phyloP scores from a whole-genome alignment of 768 basidiomycete species.

The Crucibulum laeve region DNA sequence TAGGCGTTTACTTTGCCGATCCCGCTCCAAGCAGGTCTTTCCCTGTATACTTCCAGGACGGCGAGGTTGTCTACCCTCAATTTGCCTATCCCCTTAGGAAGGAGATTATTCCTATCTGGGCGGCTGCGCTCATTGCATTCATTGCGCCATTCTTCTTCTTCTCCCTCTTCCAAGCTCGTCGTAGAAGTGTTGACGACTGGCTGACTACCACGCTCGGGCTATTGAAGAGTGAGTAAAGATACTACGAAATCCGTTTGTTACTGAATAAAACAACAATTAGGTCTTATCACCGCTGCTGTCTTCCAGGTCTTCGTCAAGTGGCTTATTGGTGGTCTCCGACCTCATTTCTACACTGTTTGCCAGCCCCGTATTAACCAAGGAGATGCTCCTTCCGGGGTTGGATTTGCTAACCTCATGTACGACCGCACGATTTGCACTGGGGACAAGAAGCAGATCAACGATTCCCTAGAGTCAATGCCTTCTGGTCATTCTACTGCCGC shows the following conservation, averaged over 20 bases:
- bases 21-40: slow-evolving; percentile 42
- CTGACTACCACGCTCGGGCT: slow-evolving; percentile 51
- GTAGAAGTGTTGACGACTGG: slow-evolving; percentile 39
- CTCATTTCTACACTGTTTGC: slow-evolving; percentile 51
- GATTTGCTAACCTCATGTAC: slow-evolving; percentile 47
- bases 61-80: slow-evolving; percentile 48
- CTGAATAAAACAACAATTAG: too few species aligned
- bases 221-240: slow-evolving; percentile 45
- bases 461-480: slow-evolving; percentile 51
- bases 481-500: slow-evolving; percentile 57
- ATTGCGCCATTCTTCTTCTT: slow-evolving; percentile 53
- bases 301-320: slow-evolving; percentile 52
- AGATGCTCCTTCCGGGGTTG: slow-evolving; percentile 30
- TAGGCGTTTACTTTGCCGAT: slow-evolving; percentile 49
- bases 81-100: slow-evolving; percentile 46
- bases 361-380: slow-evolving; percentile 33
- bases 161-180: slow-evolving; percentile 47
- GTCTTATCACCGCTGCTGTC: slow-evolving; percentile 23
- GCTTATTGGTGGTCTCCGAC: slow-evolving; percentile 46
- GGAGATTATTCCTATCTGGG: slow-evolving; percentile 52
- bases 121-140: slow-evolving; percentile 49
- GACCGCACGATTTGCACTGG: slow-evolving; percentile 51
- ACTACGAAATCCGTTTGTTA: slow-evolving; percentile 26
- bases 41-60: slow-evolving; percentile 39
- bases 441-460: slow-evolving; percentile 50